phyloP scores from a whole-genome alignment of 2,329 filamentous ascomycete species.

The Parascedosporium putredinis region DNA sequence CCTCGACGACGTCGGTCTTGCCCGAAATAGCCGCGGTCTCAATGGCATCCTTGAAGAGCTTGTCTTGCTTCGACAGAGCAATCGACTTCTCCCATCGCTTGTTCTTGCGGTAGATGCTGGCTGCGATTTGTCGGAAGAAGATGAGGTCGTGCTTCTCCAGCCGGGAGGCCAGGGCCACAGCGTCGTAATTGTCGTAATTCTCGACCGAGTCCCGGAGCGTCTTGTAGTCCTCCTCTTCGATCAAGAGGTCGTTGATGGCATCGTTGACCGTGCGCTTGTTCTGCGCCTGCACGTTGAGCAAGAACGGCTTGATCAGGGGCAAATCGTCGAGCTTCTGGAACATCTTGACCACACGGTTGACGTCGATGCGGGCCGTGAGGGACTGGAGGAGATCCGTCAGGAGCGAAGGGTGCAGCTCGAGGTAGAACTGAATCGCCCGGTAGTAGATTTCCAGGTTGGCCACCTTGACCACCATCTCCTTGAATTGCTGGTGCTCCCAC shows the following conservation, averaged over 20 bases:
- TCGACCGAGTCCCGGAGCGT: constrained; percentile 93
- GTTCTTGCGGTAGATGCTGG: constrained; percentile 98
- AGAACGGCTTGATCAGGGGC: constrained; percentile 95
- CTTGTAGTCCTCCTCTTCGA: constrained; percentile 99
- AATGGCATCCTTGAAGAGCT: constrained; percentile 98
- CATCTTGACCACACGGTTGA: constrained; percentile 98
- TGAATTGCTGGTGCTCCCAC: constrained; percentile 99
- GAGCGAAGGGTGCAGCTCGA: constrained; percentile 91
- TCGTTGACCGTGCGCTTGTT: constrained; percentile 99
- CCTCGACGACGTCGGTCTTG: constrained; percentile 88
- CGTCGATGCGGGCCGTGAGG: constrained; percentile 86
- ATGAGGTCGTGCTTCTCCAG: constrained; percentile 96
- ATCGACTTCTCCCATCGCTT: constrained; percentile 99
- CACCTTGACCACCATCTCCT: constrained; percentile 96
- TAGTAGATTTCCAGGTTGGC: constrained; percentile 99
- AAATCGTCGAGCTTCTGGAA: constrained; percentile 98
- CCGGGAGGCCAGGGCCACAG: constrained; percentile 80
- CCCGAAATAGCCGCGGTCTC: constrained; percentile 89
- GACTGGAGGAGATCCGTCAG: constrained; percentile 91
- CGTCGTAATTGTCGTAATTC: constrained; percentile 98
- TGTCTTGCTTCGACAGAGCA: constrained; percentile 94
- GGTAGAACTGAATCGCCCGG: constrained; percentile 90
- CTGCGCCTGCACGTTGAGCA: constrained; percentile 89
- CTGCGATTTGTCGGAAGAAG: constrained; percentile 98
- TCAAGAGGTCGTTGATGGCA: constrained; percentile 93